Evolutionary conservation across 2,329 filamentous ascomycete species (phyloP), one percentile per base, ranked within the genome.

Genomic region (Calonectria pseudoturangicola): DNA sequence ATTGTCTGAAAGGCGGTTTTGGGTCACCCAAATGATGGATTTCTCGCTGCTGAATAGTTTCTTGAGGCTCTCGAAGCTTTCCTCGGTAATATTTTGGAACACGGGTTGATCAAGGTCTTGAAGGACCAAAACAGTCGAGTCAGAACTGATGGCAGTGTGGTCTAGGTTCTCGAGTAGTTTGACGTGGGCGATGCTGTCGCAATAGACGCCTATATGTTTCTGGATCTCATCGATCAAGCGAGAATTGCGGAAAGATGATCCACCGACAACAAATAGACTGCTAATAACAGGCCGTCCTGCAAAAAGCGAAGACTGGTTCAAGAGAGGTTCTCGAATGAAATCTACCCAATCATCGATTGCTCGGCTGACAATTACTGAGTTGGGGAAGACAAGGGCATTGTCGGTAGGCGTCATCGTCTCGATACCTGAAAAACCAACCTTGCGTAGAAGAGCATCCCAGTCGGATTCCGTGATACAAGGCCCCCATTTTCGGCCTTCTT

Each of bases 371-470:
- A 66, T 50, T 30, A 66, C 39, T 1, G 62, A 71, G 18, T 56
- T 70, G 10, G 63, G 70, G 2, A 68, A 66, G 3, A 63, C 69
- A 0, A 72, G 21, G 10, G 33, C 18, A 25, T 72, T 56, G 6
- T 66, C 56, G 1, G 48, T 70, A 2, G 71, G 10, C 0, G 65
- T 73, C 36, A 68, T 66, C 0, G 72, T 74, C 8, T 75, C 73
- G 2, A 73, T 70, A 8, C 74, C 74, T 0, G 70, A 63, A 15
- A 75, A 75, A 9, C 73, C 74, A 0, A 67, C 64, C 1, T 54
- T 66, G 21, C 68, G 51, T 2, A 75, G 41, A 13, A 70, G 39
- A n/a, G 50, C 51, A 47, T 75, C 58, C 74, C 74, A 75, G 12
- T 74, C 63, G 27, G 51, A 66, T 2, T 64, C 63, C 0, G 72